These are phyloP conservation scores for Halenospora varia DNA, from an alignment of 495 filamentous ascomycete genomes.

Conservation along the genomic window DNA sequence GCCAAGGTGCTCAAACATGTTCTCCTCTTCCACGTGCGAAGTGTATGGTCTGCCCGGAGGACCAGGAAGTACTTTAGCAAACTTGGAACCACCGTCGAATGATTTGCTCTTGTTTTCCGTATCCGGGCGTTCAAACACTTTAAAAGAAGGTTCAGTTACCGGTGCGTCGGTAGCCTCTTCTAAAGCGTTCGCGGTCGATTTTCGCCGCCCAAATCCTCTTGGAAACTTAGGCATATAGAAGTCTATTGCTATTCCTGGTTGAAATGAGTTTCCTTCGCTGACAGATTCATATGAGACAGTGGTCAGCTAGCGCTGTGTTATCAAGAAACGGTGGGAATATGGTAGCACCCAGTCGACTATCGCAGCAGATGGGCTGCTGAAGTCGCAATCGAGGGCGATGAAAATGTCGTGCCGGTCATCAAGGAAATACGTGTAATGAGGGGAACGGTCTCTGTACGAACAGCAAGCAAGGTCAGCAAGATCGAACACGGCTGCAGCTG, in stretches of 20 bases:
- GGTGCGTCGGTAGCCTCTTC: constrained; percentile 49
- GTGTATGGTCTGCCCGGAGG: constrained; percentile 25
- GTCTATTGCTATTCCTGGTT: background rate
- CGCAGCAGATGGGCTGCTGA: background rate
- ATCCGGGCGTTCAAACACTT: constrained; percentile 51
- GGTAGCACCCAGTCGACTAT: background rate
- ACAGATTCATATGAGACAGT: background rate
- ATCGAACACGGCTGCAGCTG: constrained; percentile 10
- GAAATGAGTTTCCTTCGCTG: background rate
- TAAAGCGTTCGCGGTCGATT: constrained; percentile 61
- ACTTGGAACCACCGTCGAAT: constrained; percentile 43
- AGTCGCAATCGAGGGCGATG: background rate
- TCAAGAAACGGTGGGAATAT: background rate
- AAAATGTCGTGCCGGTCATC: background rate
- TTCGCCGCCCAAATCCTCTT: constrained; percentile 59
- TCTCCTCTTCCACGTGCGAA: constrained; percentile 44
- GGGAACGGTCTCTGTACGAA: constrained; percentile 2
- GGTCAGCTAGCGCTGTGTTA: background rate
- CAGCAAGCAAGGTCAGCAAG: constrained; percentile 14
- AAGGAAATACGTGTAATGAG: constrained; percentile 4
- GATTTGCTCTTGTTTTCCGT: constrained; percentile 38
- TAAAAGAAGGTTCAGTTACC: constrained; percentile 41
- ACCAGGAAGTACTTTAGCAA: constrained; percentile 37
- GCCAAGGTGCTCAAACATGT: constrained; percentile 51
- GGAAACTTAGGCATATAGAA: constrained; percentile 64